Conservation (phyloP, 2,329 filamentous ascomycete genomes). For the Scleromitrula shiraiana region DNA sequence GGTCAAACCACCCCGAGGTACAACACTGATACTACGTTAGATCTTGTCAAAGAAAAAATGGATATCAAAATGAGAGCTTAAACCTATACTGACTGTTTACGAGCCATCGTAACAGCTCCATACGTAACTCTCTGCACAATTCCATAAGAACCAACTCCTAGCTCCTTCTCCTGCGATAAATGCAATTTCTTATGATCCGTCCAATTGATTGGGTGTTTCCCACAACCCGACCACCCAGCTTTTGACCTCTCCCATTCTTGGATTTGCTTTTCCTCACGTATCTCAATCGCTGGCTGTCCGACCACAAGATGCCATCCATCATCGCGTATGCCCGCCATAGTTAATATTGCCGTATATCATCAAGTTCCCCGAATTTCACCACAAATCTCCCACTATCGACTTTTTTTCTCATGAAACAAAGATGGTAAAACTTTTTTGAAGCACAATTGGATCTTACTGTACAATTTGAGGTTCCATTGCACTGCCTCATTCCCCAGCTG, state of each 20-base stretch:
- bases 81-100: constrained; percentile 35
- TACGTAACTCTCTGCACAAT: constrained; percentile 37
- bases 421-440: too few relatives aligned
- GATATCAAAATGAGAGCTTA: background rate
- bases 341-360: too few relatives aligned
- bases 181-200: constrained; percentile 15
- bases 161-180: constrained; percentile 21
- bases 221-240: constrained; percentile 21
- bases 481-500: too few relatives aligned
- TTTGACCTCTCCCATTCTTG: constrained; percentile 18
- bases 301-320: constrained; percentile 19
- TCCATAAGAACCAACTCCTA: constrained; percentile 38
- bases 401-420: too few relatives aligned
- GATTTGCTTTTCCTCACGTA: constrained; percentile 19
- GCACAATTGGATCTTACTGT: too few relatives aligned
- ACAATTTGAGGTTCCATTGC: too few relatives aligned
- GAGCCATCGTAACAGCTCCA: constrained; percentile 35
- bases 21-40: constrained; percentile 11
- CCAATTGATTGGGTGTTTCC: constrained; percentile 19
- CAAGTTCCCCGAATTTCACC: too few relatives aligned
- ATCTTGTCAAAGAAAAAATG: background rate
- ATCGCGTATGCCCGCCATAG: too few relatives aligned
- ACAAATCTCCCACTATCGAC: too few relatives aligned
- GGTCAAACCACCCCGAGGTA: constrained; percentile 22
- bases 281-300: constrained; percentile 17